Evolutionary conservation across 768 basidiomycete genomes (phyloP).

Genomic region (Inosperma sp.): DNA sequence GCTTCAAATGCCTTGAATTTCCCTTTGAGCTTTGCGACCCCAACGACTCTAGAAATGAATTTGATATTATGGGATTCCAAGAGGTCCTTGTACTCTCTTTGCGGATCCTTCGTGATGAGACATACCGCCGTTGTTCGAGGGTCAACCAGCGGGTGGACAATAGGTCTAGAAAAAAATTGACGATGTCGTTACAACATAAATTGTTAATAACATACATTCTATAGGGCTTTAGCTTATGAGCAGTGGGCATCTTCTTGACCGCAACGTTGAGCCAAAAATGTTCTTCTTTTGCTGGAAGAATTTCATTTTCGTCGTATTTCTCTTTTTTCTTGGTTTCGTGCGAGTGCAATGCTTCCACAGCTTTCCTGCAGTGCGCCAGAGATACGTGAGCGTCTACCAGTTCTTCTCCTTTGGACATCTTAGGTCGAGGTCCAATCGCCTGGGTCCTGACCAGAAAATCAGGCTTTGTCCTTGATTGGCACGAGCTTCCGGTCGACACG

Average conservation of each 20-base stretch:
- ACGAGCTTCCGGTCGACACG: not conserved
- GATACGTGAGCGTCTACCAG: constrained; percentile 73
- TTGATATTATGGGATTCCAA: constrained; percentile 72
- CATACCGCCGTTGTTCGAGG: constrained; percentile 79
- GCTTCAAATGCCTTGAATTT: constrained; percentile 87
- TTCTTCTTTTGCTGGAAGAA: constrained; percentile 75
- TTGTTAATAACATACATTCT: constrained; percentile 61
- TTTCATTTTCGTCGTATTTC: constrained; percentile 66
- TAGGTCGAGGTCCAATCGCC: not conserved
- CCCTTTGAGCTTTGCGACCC: constrained; percentile 86
- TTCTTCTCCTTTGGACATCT: constrained; percentile 43
- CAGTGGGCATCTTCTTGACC: constrained; percentile 75
- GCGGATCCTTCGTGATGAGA: constrained; percentile 93
- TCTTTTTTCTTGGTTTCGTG: constrained; percentile 63
- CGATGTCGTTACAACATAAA: not conserved
- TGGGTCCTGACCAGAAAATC: constrained; percentile 13
- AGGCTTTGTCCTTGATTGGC: constrained; percentile 19
- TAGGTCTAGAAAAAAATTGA: constrained; percentile 44
- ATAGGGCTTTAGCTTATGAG: constrained; percentile 72
- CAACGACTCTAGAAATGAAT: constrained; percentile 90
- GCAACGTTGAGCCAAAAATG: constrained; percentile 86
- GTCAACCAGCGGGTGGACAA: constrained; percentile 79
- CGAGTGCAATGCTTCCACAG: constrained; percentile 71
- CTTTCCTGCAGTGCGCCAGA: constrained; percentile 65
- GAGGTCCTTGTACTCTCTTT: constrained; percentile 93